Conservation (phyloP, 139 green algal genomes). For the Axilococcus clingmanii region DNA sequence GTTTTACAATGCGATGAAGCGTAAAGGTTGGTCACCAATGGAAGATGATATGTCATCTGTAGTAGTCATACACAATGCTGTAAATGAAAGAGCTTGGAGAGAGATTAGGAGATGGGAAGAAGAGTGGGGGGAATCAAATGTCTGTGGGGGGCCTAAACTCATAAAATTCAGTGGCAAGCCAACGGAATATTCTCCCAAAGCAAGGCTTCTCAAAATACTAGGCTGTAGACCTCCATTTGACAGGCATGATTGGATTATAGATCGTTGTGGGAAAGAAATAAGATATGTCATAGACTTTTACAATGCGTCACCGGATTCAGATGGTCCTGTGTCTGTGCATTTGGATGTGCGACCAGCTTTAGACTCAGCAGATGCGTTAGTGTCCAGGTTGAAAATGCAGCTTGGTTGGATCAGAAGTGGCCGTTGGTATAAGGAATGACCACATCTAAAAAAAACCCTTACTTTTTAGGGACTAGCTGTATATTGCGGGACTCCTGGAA, state of each 20-base stretch:
- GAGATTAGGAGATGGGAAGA: slow-evolving; percentile 76
- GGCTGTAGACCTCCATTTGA: slow-evolving; percentile 90
- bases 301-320: slow-evolving; percentile 50
- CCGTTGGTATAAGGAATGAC: slow-evolving; percentile 28
- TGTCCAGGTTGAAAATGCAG: slow-evolving; percentile 61
- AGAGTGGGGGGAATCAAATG: slow-evolving; percentile 34
- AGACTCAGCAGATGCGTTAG: slow-evolving; percentile 45
- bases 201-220: slow-evolving; percentile 80
- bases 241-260: slow-evolving; percentile 90
- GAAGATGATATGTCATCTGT: slow-evolving; percentile 74
- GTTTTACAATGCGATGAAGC: slow-evolving; percentile 89
- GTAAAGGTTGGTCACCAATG: slow-evolving; percentile 78
- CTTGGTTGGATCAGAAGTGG: slow-evolving; percentile 28
- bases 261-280: slow-evolving; percentile 72
- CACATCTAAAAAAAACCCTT: too few relatives aligned
- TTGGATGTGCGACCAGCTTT: slow-evolving; percentile 84
- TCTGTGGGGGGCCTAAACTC: slow-evolving; percentile 49
- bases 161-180: slow-evolving; percentile 71
- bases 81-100: slow-evolving; percentile 87
- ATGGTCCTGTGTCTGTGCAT: slow-evolving; percentile 74
- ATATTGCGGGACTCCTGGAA: too few relatives aligned
- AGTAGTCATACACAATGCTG: slow-evolving; percentile 88
- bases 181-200: slow-evolving; percentile 79
- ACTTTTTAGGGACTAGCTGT: too few relatives aligned
- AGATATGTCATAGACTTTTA: slow-evolving; percentile 97